phyloP scores from a whole-genome alignment of 768 basidiomycete genomes.

The Pleurotus ostreatus region DNA sequence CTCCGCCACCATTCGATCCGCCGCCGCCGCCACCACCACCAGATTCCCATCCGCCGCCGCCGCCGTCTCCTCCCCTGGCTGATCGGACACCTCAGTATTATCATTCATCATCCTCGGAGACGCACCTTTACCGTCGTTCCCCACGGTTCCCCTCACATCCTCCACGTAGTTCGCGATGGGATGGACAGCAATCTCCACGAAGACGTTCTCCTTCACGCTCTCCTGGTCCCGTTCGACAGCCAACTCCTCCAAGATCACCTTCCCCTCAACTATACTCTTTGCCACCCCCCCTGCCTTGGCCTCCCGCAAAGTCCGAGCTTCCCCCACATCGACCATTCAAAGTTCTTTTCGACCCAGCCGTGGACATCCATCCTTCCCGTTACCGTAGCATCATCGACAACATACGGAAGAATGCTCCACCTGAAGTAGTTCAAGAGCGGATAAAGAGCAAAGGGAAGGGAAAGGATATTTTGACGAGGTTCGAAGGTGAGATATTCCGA shows the following conservation, averaged over 20 bases:
- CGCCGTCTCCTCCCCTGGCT: slow-evolving; percentile 15
- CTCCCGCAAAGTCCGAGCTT: slow-evolving; percentile 48
- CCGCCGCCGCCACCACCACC: slow-evolving; percentile 30
- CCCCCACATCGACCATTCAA: slow-evolving; percentile 46
- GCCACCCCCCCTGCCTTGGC: slow-evolving; percentile 35
- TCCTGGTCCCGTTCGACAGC: slow-evolving; percentile 15
- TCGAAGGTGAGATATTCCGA: slow-evolving; percentile 48
- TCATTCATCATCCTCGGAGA: background rate
- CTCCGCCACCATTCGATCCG: slow-evolving; percentile 32
- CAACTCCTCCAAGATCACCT: slow-evolving; percentile 21
- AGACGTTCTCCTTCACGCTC: slow-evolving; percentile 17
- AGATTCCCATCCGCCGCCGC: slow-evolving; percentile 31
- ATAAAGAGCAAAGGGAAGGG: slow-evolving; percentile 64
- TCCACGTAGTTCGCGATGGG: background rate
- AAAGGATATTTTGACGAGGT: slow-evolving; percentile 25
- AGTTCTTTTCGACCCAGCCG: slow-evolving; percentile 57
- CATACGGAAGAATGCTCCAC: slow-evolving; percentile 27
- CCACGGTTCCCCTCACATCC: background rate
- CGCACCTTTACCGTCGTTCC: background rate
- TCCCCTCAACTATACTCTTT: slow-evolving; percentile 11
- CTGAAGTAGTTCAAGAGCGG: slow-evolving; percentile 32
- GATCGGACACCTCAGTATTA: background rate
- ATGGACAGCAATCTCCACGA: slow-evolving; percentile 12
- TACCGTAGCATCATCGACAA: slow-evolving; percentile 37
- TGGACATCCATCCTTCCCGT: slow-evolving; percentile 41